Evolutionary conservation across 2,329 filamentous ascomycete species (phyloP).

Genomic region (Fusarium albosuccineum): DNA sequence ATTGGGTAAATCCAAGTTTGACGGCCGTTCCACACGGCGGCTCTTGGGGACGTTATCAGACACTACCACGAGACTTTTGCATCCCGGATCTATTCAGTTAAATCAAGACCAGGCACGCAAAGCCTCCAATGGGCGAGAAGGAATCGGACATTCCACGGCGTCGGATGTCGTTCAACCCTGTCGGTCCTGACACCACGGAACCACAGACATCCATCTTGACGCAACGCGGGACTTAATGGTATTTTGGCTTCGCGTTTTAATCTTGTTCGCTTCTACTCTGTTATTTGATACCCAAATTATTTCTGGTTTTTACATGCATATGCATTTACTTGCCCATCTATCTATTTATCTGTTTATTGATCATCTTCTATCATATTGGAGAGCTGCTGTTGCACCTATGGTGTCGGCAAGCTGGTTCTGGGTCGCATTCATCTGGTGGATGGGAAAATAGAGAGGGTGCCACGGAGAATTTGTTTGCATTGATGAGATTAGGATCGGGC

Average conservation of each 20-base stretch:
- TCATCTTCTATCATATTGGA: constrained; percentile 25
- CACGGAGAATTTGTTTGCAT: constrained; percentile 1
- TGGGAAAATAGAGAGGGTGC: constrained; percentile 35
- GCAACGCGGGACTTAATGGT: constrained; percentile 5
- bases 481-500: neutral
- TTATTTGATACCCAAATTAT: constrained; percentile 47
- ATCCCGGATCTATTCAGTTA: neutral
- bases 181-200: neutral
- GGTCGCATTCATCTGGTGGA: constrained; percentile 21
- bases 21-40: constrained; percentile 42
- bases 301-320: constrained; percentile 31
- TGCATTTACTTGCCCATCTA: constrained; percentile 11
- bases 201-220: constrained; percentile 1
- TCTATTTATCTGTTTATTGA: constrained; percentile 16
- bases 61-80: constrained; percentile 8
- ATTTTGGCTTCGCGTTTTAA: constrained; percentile 7
- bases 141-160: constrained; percentile 1
- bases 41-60: constrained; percentile 27
- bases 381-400: constrained; percentile 9
- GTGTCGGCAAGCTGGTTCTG: constrained; percentile 25
- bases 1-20: constrained; percentile 27
- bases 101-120: neutral
- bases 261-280: constrained; percentile 43
- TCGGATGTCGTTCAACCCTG: constrained; percentile 5
- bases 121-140: neutral